Base-by-base conservation (phyloP, 257 asterid species). In the Paulownia fortunei region DNA sequence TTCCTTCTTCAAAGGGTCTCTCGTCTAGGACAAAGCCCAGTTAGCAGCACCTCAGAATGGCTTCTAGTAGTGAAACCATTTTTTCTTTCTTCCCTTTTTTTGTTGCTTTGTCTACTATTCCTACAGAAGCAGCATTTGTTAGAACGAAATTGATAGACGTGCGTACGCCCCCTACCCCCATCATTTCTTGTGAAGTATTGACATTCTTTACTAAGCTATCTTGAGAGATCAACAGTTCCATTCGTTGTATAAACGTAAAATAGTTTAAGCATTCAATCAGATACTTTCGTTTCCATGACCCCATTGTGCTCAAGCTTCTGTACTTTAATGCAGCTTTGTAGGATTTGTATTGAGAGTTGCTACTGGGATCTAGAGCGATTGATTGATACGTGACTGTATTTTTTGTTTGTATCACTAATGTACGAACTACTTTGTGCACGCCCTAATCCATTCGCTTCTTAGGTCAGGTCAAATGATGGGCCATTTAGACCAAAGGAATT, bases 1-100 rank as follows among this genome's bases (percentile, higher is more conserved):
- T 86, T 72, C 86, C 79, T n/a, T 78, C 86, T 44, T 75, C 84
- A 1, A 80, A 84, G 80, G 91, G 88, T 82, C 87, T 87, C 27
- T 80, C 37, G 3, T 80, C 88, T 12, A 78, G 91, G 65, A 65
- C 88, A 9, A 87, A 84, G 68, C 91, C 91, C 67, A 84, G 82
- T 72, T 82, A 84, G 85, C 69, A 42, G 58, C 58, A 55, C n/a
- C 6, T 34, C 39, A 30, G 47, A 55, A 62, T 11, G 51, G 42
- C 12, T 60, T 65, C 37, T 55, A 13, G 54, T 69, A 37, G 66
- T 46, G 11, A 7, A 44, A 44, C 2, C 3, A 6, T 44, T 44
- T 44, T 5, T 8, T 44, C 15, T 11, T 42, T 42, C 13, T 42
- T 42, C 49, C 1, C 19, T 34, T 55, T 59, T 51, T 27, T 42